phyloP scores from a whole-genome alignment of 2,329 filamentous ascomycete species.

The Neoascochyta sp. region DNA sequence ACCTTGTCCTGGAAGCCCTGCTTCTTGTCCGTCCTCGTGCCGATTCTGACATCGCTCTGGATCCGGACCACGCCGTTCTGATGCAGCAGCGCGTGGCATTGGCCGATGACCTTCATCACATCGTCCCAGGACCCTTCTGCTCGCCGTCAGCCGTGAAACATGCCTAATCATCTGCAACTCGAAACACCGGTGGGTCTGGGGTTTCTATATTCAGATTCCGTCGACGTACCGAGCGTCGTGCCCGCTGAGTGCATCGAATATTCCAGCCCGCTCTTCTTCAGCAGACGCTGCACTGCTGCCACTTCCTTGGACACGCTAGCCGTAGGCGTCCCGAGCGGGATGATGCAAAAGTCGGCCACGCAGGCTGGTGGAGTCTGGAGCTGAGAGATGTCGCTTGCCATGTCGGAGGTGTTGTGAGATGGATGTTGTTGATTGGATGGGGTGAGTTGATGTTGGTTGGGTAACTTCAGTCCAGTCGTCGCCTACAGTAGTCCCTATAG shows the following conservation, averaged over 20 bases:
- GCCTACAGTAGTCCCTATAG: no score
- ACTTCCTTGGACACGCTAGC: conserved; percentile 63
- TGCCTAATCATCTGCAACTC: no score
- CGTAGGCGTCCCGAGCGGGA: conserved; percentile 64
- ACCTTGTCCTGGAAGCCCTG: conserved; percentile 82
- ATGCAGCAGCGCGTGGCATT: conserved; percentile 40
- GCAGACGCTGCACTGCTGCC: conserved; percentile 79
- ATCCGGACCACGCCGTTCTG: conserved; percentile 55
- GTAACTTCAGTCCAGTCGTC: no score
- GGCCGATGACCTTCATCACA: conserved; percentile 60
- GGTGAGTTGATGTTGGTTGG: no score
- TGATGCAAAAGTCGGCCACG: conserved; percentile 86
- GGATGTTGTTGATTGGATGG: no score
- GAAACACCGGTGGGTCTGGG: no score
- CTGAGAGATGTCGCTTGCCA: conserved; percentile 20
- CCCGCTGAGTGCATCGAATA: conserved; percentile 92
- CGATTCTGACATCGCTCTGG: conserved; percentile 83
- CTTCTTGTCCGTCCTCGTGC: conserved; percentile 80
- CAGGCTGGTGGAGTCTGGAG: conserved; percentile 65
- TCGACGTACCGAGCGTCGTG: conserved; percentile 67
- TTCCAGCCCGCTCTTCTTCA: conserved; percentile 74
- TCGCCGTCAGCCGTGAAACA: conserved; percentile 6
- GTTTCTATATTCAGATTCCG: not conserved
- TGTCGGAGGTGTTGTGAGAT: conserved; percentile 6
- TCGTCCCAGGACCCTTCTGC: conserved; percentile 87